Evolutionary conservation across 2,329 filamentous ascomycete species (phyloP), one percentile per base, ranked within the genome.

Genomic region (Pseudocercospora fuligena): DNA sequence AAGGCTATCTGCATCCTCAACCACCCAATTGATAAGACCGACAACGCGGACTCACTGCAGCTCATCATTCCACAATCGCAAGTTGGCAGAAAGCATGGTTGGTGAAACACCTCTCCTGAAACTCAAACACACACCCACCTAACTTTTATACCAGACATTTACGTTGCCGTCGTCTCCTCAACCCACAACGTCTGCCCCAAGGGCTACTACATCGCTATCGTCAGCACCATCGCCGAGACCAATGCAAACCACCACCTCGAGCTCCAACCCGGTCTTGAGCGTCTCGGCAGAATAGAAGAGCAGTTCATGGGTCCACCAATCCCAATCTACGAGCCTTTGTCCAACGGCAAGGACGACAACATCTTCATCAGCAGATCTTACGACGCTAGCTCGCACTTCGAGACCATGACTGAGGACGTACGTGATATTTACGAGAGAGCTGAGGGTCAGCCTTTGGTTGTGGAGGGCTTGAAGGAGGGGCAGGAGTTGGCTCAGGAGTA

Each of bases 321-420:
- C 72, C 94, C 95, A 61, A 87, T 99, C 68, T 98, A 97, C 81
- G 93, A 97, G 82, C 96, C 95, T 23, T 80, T 94, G 58, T 91
- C 92, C 76, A 88, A 90, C 76, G 95, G 95, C 70, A 85, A 84
- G 73, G 91, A 89, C 74, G 94, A 97, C 84, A 94, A 94, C 81
- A 90, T 99, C 80, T 99, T 93, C 84, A 93, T 99, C 79, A 97
- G 93, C 76, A 97, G 96, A 89, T 97, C 93, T 84, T 99, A 99
- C 82, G 96, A 99, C 77, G 93, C 96, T 61, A 96, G 92, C 71
- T 97, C 92, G 80, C 95, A 99, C 86, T 99, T 99, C 77, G 95
- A 99, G 88, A 97, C 93, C 40, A 90, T 88, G 31, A 91, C 89
- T 83, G 95, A 97, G 79, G 94, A 99, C 80, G 94, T 99, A 78